A percentile compares a stretch with the other conserved stretches of the same genome.
These are phyloP conservation scores for Pleurotus ostreatus DNA, from an alignment of 768 basidiomycete species.

Conservation along the genomic window DNA sequence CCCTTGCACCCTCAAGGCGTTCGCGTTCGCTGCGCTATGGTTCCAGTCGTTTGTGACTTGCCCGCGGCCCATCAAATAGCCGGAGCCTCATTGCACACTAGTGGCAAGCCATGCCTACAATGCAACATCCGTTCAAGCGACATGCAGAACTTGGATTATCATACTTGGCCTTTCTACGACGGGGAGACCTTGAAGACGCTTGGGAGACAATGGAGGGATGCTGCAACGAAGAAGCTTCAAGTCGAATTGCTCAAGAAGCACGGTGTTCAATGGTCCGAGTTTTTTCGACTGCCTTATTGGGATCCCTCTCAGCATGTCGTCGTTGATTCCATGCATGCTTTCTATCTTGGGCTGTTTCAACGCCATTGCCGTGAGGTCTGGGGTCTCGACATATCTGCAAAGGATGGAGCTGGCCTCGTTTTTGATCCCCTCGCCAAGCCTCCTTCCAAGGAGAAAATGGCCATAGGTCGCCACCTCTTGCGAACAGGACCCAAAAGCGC, in stretches of 20 bases:
- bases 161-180: neutral
- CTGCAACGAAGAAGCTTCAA: no score
- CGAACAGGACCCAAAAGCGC: no score
- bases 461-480: no score
- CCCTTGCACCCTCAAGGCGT: neutral
- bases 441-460: no score
- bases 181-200: no score
- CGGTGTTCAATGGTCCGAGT: constrained; percentile 10
- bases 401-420: no score
- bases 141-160: neutral
- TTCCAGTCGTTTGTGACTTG: neutral
- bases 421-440: no score
- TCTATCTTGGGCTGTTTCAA: constrained; percentile 12
- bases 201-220: no score
- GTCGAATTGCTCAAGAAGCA: no score
- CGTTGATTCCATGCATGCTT: constrained; percentile 11
- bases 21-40: neutral
- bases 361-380: constrained; percentile 9
- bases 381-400: no score
- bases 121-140: neutral
- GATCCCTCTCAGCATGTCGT: constrained; percentile 9
- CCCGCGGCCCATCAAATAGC: neutral
- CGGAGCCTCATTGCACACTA: neutral
- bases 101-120: neutral
- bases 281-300: constrained; percentile 24